Base-by-base conservation (phyloP, 2,329 filamentous ascomycete genomes). In the Penicillium sp. region DNA sequence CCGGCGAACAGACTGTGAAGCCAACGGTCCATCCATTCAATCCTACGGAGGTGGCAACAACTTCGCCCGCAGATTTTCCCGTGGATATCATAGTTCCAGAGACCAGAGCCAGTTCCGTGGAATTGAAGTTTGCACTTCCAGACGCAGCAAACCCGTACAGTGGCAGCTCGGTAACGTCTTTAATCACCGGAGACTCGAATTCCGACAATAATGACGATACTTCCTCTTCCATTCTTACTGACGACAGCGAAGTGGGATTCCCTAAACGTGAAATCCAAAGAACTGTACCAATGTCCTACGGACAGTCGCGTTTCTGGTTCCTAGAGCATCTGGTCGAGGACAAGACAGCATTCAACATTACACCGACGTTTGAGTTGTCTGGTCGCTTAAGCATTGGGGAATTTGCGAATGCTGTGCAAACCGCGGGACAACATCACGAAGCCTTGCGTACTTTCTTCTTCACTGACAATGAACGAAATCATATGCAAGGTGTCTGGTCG, bases 271-370 rank as follows among this genome's bases (percentile, higher is more conserved):
- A 38, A 6, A 29, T 62, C 29, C 42, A 58, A 34, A 53, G 56
- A 32, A 50, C 32, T 0, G n/a, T 55, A 9, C 61, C 57, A 6
- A 73, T 79, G 56, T 78, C 77, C 3, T 69, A 69, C n/a, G 71
- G 64, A 8, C 78, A 80, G 59, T 66, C 71, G 0, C 65, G 76
- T 0, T 76, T 79, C 57, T 81, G 75, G 75, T 67, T 68, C 37
- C 43, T 67, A n/a, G 58, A 40, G 5, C 55, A 56, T 1, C 48
- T 65, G 2, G 57, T 76, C 8, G 72, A 62, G 42, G 51, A 80
- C 45, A 66, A 66, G 8, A 75, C 72, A 0, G 72, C 73, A 2
- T 75, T 72, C 57, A 82, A 82, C 59, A 66, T 74, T 31, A 70
- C 74, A 1, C 59, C 69, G 1, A 62, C 48, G 0, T 66, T 70